Conservation (phyloP, 2,329 filamentous ascomycete species). For the Phyllosticta citribraziliensis region DNA sequence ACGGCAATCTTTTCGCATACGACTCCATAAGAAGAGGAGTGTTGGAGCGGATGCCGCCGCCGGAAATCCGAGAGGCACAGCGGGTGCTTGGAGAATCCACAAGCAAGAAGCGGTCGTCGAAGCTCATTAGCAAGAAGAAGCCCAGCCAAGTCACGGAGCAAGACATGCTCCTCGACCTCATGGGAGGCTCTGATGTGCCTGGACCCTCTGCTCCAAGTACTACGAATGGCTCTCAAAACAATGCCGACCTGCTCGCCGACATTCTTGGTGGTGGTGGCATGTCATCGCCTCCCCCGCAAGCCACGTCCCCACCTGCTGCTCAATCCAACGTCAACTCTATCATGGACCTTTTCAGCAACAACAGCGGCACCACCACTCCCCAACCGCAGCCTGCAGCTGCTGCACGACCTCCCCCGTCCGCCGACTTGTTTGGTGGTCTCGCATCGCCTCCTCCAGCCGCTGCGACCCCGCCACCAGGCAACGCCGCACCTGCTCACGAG, state of each 20-base stretch:
- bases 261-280: slow-evolving; percentile 70
- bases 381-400: slow-evolving; percentile 27
- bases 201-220: slow-evolving; percentile 44
- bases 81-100: slow-evolving; percentile 76
- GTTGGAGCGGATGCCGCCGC: slow-evolving; percentile 93
- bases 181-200: slow-evolving; percentile 69
- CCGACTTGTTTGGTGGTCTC: slow-evolving; percentile 35
- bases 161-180: slow-evolving; percentile 83
- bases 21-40: slow-evolving; percentile 83
- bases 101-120: slow-evolving; percentile 38
- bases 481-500: slow-evolving; percentile 45
- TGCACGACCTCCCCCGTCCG: slow-evolving; percentile 26
- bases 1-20: slow-evolving; percentile 84
- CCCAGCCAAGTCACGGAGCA: slow-evolving; percentile 77
- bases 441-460: slow-evolving; percentile 40
- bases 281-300: slow-evolving; percentile 36
- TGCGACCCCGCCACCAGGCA: slow-evolving; percentile 27
- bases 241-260: slow-evolving; percentile 80
- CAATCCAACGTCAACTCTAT: slow-evolving; percentile 49
- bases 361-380: slow-evolving; percentile 34
- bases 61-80: slow-evolving; percentile 93
- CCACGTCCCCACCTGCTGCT: slow-evolving; percentile 24
- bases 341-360: slow-evolving; percentile 72
- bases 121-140: slow-evolving; percentile 60
- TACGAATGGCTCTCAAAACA: slow-evolving; percentile 55